These are phyloP conservation scores for Jackrogersella multiformis DNA, from an alignment of 495 filamentous ascomycete genomes.

Conservation along the genomic window DNA sequence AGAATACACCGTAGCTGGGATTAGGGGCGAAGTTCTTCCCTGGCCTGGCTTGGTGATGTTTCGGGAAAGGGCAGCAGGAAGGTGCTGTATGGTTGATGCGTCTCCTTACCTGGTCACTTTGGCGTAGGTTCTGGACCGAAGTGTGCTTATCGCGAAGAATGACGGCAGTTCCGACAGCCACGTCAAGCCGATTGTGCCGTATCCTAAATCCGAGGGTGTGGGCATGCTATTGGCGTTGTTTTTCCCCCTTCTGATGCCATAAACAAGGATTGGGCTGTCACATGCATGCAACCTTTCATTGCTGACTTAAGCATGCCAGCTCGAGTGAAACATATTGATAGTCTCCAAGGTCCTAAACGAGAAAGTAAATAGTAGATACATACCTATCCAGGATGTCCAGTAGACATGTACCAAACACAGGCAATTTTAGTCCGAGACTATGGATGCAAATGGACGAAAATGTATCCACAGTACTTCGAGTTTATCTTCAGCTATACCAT, in stretches of 20 bases:
- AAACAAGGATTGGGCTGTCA: constrained; percentile 25
- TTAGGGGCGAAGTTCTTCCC: constrained; percentile 9
- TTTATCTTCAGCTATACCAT: constrained; percentile 22
- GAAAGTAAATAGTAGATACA: constrained; percentile 25
- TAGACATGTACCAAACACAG: constrained; percentile 19
- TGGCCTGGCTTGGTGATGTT: constrained; percentile 13
- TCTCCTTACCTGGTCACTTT: neutral
- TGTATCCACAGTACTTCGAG: constrained; percentile 23
- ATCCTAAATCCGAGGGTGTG: constrained; percentile 10
- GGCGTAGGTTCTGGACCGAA: constrained; percentile 14
- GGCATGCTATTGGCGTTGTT: constrained; percentile 12
- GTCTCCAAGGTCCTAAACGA: constrained; percentile 16
- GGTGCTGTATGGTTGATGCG: neutral
- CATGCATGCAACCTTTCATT: constrained; percentile 30
- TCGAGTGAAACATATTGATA: constrained; percentile 35
- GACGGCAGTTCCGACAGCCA: neutral
- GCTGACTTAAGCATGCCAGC: constrained; percentile 27
- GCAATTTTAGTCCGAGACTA: constrained; percentile 27
- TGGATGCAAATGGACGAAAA: constrained; percentile 16
- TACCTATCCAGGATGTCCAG: constrained; percentile 18
- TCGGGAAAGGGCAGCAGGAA: constrained; percentile 10
- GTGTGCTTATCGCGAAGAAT: constrained; percentile 18
- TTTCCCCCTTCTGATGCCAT: neutral
- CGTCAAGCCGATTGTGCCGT: constrained; percentile 8
- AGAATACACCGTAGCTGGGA: neutral